Conservation (phyloP, 495 filamentous ascomycete species). For the Venustampulla echinocandica region DNA sequence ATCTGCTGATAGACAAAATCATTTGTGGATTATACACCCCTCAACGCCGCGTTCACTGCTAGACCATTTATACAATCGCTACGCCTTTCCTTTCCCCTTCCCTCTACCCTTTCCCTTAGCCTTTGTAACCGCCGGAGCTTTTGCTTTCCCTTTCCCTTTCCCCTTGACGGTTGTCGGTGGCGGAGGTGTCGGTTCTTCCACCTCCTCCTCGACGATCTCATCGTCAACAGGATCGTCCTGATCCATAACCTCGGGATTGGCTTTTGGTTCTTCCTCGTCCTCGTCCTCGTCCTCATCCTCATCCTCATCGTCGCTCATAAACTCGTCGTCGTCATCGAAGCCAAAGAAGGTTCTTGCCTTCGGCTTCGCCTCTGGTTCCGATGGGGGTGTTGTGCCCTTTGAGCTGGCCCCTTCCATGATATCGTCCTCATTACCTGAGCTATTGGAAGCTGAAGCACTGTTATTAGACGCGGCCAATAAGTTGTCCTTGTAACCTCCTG, state of each 20-base stretch:
- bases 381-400: conserved; percentile 27
- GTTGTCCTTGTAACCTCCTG: conserved; percentile 49
- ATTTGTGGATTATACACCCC: too few species aligned
- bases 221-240: conserved; percentile 36
- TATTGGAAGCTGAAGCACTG: conserved; percentile 22
- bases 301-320: conserved; percentile 71
- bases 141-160: conserved; percentile 16
- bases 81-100: conserved; percentile 24
- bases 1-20: too few species aligned
- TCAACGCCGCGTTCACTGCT: too few species aligned
- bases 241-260: conserved; percentile 20
- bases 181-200: conserved; percentile 17
- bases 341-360: conserved; percentile 57
- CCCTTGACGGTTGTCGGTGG: conserved; percentile 18
- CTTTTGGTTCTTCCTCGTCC: conserved; percentile 16
- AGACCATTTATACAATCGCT: conserved; percentile 2
- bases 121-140: conserved; percentile 8
- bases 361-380: conserved; percentile 36
- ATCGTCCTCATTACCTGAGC: conserved; percentile 40
- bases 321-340: conserved; percentile 88
- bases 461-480: conserved; percentile 34
- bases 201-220: conserved; percentile 11
- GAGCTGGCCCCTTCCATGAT: conserved; percentile 28
- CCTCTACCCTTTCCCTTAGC: conserved; percentile 23
- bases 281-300: conserved; percentile 37